Evolutionary conservation across 306 rosid genomes (phyloP), one percentile per base, ranked within the genome.

Genomic region (Bauhinia variegata): DNA sequence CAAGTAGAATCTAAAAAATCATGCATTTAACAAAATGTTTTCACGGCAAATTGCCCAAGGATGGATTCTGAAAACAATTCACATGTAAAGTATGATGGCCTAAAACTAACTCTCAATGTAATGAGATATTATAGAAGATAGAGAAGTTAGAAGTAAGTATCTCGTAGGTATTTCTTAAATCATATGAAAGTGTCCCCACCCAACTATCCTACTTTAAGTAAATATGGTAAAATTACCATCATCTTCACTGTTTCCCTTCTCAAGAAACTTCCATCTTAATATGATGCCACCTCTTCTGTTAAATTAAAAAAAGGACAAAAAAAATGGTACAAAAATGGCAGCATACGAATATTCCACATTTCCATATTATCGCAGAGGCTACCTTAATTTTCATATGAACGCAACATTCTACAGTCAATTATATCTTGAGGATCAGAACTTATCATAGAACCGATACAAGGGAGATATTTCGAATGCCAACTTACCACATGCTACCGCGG

Each of bases 401-500:
- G 5, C 41, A 5, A 3, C 1, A 36, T 36, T 36, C 55, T 13
- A 39, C 37, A 32, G 32, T 18, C 54, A n/a, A 48, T 8, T n/a
- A 51, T 14, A 71, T 8, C 6, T 5, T 28, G 23, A 58, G 57
- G 30, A 49, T 30, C 16, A 5, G 33, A 72, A 68, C 19, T 8
- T 13, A 13, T 7, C 68, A 14, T 10, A 12, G 11, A 30, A 5
- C 28, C 28, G 2, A 23, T 23, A 23, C 28, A 23, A 23, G 15
- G 16, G 5, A 14, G 6, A 48, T 7, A 48, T 16, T 14, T 7
- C 54, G 28, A 14, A 16, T 4, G n/a, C 66, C 10, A 30, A 59
- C 95, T 30, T 61, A 91, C 97, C 97, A 91, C 97, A 91, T 91
- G 74, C 97, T 91, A 43, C 97, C 97, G 5, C 97, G 92, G 78